Conservation (phyloP, 495 filamentous ascomycete genomes). For the Sordaria brevicollis region DNA sequence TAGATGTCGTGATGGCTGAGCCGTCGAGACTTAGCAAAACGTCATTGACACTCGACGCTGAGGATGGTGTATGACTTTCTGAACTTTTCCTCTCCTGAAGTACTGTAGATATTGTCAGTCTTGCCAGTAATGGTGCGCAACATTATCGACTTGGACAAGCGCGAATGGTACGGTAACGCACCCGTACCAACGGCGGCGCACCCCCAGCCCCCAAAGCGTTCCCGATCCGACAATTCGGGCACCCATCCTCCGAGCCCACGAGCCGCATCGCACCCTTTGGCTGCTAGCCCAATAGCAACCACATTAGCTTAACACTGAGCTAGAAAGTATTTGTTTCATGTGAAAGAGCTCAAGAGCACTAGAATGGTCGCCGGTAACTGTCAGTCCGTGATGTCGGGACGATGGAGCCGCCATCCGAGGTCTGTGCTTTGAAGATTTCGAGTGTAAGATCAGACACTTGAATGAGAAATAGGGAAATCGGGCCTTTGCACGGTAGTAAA, state of each 20-base stretch:
- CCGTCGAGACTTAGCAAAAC: too few species aligned
- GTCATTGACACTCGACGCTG: too few species aligned
- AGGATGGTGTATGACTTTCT: too few species aligned
- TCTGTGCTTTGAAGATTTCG: not conserved
- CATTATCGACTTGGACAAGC: not conserved
- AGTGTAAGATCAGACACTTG: not conserved
- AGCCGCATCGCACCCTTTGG: not conserved
- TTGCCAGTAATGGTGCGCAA: not conserved
- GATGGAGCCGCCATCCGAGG: not conserved
- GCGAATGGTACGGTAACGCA: not conserved
- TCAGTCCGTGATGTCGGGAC: not conserved
- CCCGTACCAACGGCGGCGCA: not conserved
- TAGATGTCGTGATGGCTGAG: too few species aligned
- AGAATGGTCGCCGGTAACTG: not conserved
- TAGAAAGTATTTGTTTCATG: not conserved
- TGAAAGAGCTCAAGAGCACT: not conserved
- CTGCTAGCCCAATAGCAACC: not conserved
- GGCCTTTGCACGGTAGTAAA: not conserved
- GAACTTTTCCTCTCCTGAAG: too few species aligned
- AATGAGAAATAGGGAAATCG: not conserved
- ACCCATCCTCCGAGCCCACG: not conserved
- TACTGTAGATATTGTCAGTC: too few species aligned
- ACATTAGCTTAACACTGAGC: not conserved
- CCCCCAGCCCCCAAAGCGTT: not conserved
- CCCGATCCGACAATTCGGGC: not conserved